Evolutionary conservation across 768 basidiomycete species (phyloP), one percentile per base, ranked within the genome.

Genomic region (Leccinum boreale): DNA sequence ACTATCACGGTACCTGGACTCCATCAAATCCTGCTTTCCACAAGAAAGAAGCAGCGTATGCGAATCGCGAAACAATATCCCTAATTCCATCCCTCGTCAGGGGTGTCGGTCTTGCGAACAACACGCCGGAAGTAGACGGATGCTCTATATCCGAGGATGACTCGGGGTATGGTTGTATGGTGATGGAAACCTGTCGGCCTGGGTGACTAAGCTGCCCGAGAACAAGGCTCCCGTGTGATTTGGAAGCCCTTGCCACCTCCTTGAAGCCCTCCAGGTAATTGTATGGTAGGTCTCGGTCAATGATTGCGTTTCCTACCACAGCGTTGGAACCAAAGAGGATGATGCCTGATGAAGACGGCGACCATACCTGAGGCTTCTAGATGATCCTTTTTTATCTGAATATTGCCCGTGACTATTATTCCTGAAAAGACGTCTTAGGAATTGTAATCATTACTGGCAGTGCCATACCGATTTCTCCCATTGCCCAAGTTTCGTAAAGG

Each of bases 21-120:
- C 87, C 89, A 58, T 90, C 88, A 60, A 90, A 90, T 0, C 85
- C 87, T 26, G 87, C 86, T 21, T 65, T 62, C 48, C 75, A 64
- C 10, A 86, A 74, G 11, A 83, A 83, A 26, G 73, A 73, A 4
- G 87, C 85, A 2, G 83, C 85, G 14, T 75, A 71, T 5, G 75
- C 81, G 62, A 80, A 88, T 11, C 79, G 69, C n/a, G 71, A 33
- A 21, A 81, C 67, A 56, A 81, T 81, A 55, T 84, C 79, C 44
- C 72, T 63, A 50, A 86, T 81, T 49, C 85, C 85, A 0, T 65
- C 67, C 0, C 67, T 69, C 0, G 79, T 81, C 35, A 86, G 67
- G 1, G 77, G 73, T 3, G 63, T 65, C 11, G 71, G 71, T 49
- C 66, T 53, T 31, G 70, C 70, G 44, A 74, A 73, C 51, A 67